Percentiles rank a stretch among this genome's conserved stretches.
Evolutionary conservation across 768 basidiomycete species (phyloP).

Genomic region (Kondoa subrosea): DNA sequence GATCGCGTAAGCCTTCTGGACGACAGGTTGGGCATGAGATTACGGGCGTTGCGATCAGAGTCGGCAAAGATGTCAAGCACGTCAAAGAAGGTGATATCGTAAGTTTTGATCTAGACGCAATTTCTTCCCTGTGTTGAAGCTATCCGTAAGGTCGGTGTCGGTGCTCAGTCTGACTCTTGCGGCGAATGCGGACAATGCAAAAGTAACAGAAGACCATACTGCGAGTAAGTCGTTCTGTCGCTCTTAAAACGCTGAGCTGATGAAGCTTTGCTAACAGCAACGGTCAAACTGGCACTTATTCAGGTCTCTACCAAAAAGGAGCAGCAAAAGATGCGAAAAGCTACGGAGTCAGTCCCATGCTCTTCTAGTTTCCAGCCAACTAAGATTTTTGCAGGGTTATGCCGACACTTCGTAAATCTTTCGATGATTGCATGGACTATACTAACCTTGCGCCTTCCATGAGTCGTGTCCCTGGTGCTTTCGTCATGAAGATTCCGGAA

Average conservation of each 20-base stretch:
- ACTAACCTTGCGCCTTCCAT: slow-evolving; percentile 42
- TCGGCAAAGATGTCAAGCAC: slow-evolving; percentile 32
- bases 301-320: slow-evolving; percentile 14
- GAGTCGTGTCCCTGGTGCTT: slow-evolving; percentile 38
- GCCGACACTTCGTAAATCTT: background rate
- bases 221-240: background rate
- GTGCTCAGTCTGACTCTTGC: slow-evolving; percentile 22
- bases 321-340: slow-evolving; percentile 25
- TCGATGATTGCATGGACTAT: slow-evolving; percentile 2
- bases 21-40: slow-evolving; percentile 23
- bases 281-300: background rate
- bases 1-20: background rate
- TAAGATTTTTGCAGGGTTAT: slow-evolving; percentile 25
- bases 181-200: slow-evolving; percentile 21
- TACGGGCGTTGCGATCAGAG: slow-evolving; percentile 22
- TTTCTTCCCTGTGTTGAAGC: slow-evolving; percentile 14
- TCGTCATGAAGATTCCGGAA: slow-evolving; percentile 44
- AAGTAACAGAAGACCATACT: slow-evolving; percentile 20
- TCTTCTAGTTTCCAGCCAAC: too few relatives aligned
- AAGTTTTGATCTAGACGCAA: slow-evolving; percentile 8
- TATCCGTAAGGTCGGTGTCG: slow-evolving; percentile 7
- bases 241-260: too few relatives aligned
- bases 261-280: background rate
- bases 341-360: too few relatives aligned
- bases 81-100: slow-evolving; percentile 29